Base-by-base conservation (phyloP, 2,329 filamentous ascomycete genomes). In the Penicillium sp. region DNA sequence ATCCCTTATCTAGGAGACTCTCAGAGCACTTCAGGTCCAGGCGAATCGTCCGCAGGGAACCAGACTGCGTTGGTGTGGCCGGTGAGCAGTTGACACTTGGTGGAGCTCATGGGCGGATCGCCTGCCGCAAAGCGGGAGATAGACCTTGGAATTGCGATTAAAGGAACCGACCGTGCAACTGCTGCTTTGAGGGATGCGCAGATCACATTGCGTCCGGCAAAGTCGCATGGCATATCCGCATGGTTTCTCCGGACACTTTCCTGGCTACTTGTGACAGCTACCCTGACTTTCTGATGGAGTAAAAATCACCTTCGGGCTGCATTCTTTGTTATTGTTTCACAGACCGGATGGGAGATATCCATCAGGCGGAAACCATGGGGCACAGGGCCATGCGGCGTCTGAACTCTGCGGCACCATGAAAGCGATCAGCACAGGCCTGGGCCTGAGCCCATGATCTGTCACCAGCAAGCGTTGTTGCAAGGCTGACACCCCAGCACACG, bases 31-130 rank as follows among this genome's bases (percentile, higher is more conserved):
- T 9, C 10, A 9, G 27, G 33, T 16, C n/a, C 35, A 13, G 16
- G 16, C 6, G 13, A 11, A 38, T 38, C 18, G 35, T 20, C 35
- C 20, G 16, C 9, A 9, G 9, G 4, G 10, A 30, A 13, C 9
- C 10, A 22, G 30, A 27, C 42, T 44, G 31, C 25, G 36, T 43
- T 48, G 27, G 44, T 20, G 22, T 54, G 48, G 38, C 54, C 56
- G 56, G 54, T 58, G 56, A 58, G 36, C 42, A 51, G 25, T 50
- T 58, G 55, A 58, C 55, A 53, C 48, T 27, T 48, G 20, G 55
- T 57, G 52, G 55, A 40, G 28, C 44, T 27, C 39, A 41, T 24
- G 28, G 49, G 52, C 35, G 49, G 55, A 50, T 48, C 49, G 35
- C 16, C 27, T 45, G 18, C 39, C 33, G 25, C 43, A 49, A 27